Evolutionary conservation across 2,329 filamentous ascomycete species (phyloP).

Genomic region (Sporothrix euskadiensis): DNA sequence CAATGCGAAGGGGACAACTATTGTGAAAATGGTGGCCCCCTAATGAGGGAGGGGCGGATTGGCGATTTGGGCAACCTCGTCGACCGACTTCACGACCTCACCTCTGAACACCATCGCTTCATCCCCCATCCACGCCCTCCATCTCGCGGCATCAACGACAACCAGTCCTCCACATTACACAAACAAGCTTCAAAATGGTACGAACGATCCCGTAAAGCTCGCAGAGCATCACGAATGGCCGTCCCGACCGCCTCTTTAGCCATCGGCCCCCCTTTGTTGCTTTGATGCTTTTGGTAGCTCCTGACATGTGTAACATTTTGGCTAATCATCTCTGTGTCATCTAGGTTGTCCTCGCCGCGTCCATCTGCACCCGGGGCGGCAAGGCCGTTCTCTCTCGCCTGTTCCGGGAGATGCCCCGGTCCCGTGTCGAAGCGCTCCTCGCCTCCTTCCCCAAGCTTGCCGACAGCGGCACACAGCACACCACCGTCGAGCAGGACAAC

Average conservation of each 20-base stretch:
- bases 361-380: constrained; percentile 96
- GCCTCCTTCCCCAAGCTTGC: constrained; percentile 98
- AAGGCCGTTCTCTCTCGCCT: constrained; percentile 98
- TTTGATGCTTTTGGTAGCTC: constrained; percentile 10
- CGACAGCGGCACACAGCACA: constrained; percentile 94
- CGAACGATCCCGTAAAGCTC: not conserved
- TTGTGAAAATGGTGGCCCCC: constrained; percentile 32
- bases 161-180: not conserved
- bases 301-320: constrained; percentile 23
- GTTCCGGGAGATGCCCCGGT: constrained; percentile 96
- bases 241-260: not conserved
- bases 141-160: constrained; percentile 7
- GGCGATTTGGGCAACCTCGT: constrained; percentile 27
- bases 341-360: constrained; percentile 96
- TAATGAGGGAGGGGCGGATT: constrained; percentile 30
- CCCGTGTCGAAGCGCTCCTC: constrained; percentile 91
- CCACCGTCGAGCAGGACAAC: constrained; percentile 98
- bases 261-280: not conserved
- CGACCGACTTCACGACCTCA: constrained; percentile 24
- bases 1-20: constrained; percentile 33
- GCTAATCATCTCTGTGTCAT: not conserved
- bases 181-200: constrained; percentile 28
- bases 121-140: not conserved
- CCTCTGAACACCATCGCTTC: constrained; percentile 5
- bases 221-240: not conserved